phyloP scores from a whole-genome alignment of 2,329 filamentous ascomycete species.

The Aureobasidium musti region DNA sequence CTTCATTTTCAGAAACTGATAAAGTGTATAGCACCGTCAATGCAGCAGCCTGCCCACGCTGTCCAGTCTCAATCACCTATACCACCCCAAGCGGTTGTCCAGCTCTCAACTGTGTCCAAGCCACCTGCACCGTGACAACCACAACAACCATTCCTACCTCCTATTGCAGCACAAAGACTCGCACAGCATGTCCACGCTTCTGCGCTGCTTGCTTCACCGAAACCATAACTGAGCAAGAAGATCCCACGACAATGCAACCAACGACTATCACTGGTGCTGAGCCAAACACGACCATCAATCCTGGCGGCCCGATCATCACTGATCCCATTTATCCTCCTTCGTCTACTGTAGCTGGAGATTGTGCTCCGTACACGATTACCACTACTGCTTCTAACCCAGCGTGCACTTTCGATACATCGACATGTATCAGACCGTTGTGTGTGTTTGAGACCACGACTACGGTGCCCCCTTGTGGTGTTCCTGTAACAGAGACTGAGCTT shows the following conservation, averaged over 20 bases:
- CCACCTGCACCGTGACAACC: conserved; percentile 10
- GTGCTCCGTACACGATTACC: conserved; percentile 24
- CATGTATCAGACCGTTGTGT: conserved; percentile 28
- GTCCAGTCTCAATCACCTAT: conserved; percentile 28
- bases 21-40: not conserved
- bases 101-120: not conserved
- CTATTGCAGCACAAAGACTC: conserved; percentile 14
- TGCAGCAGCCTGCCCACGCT: conserved; percentile 7
- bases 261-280: not conserved
- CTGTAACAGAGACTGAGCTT: conserved; percentile 27
- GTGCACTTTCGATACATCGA: conserved; percentile 20
- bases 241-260: not conserved
- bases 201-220: not conserved
- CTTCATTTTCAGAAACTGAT: not conserved
- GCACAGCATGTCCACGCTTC: not conserved
- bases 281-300: not conserved
- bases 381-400: conserved; percentile 15
- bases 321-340: not conserved
- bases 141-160: not conserved
- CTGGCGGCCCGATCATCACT: not conserved
- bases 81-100: not conserved
- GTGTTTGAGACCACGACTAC: conserved; percentile 27
- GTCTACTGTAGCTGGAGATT: not conserved
- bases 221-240: not conserved
- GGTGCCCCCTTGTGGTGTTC: conserved; percentile 15